A percentile compares a stretch with the other conserved stretches of the same genome.
Conservation (phyloP, 495 filamentous ascomycete species). For the Annulohypoxylon stygium region DNA sequence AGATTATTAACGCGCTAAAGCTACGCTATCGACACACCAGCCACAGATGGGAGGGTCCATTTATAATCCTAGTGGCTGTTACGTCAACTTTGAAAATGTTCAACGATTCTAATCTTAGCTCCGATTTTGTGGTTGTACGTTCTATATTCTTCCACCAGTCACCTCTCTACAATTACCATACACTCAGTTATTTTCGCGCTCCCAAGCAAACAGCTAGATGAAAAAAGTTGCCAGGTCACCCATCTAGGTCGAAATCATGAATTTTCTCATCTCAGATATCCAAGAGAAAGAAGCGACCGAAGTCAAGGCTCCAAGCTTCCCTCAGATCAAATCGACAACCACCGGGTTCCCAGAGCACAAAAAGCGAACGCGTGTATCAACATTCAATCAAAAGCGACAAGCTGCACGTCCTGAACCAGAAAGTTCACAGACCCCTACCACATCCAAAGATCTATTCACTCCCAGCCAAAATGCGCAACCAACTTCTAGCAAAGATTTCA, state of each 20-base stretch:
- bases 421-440: slow-evolving; percentile 24
- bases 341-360: slow-evolving; percentile 91
- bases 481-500: slow-evolving; percentile 29
- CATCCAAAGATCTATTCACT: slow-evolving; percentile 30
- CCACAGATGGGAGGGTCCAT: slow-evolving; percentile 21
- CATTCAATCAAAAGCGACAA: slow-evolving; percentile 79
- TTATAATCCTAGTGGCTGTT: slow-evolving; percentile 26
- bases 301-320: slow-evolving; percentile 72
- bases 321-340: slow-evolving; percentile 66
- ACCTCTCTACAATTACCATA: not conserved
- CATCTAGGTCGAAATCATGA: slow-evolving; percentile 49
- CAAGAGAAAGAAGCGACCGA: slow-evolving; percentile 73
- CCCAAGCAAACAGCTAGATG: not conserved
- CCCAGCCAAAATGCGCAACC: slow-evolving; percentile 9
- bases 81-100: slow-evolving; percentile 36
- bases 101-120: not conserved
- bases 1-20: slow-evolving; percentile 21
- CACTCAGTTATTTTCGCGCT: too few relatives aligned
- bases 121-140: not conserved
- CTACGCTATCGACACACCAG: slow-evolving; percentile 23
- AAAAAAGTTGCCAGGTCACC: not conserved
- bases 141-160: not conserved
- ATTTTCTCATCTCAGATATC: slow-evolving; percentile 79
- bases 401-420: slow-evolving; percentile 26
- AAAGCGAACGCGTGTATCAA: slow-evolving; percentile 76